These are phyloP conservation scores for Penium margaritaceum DNA, from an alignment of 139 green algal genomes.

Conservation along the genomic window DNA sequence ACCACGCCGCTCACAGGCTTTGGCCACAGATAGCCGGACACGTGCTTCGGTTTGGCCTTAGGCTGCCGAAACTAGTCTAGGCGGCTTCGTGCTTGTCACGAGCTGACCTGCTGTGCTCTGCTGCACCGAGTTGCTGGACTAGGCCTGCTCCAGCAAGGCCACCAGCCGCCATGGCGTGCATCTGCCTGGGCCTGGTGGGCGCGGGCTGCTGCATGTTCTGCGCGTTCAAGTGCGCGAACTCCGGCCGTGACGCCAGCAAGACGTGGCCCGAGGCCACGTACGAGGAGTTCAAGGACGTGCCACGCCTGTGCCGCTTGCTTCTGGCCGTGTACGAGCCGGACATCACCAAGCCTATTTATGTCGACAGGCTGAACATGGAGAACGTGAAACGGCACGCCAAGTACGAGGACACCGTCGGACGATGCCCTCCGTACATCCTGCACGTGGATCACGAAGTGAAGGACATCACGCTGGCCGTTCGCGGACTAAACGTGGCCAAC, in stretches of 20 bases:
- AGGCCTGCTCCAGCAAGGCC: too few relatives aligned
- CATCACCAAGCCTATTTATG: conserved; percentile 7
- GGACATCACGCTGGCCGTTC: conserved; percentile 16
- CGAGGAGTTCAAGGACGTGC: conserved; percentile 34
- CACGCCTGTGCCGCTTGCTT: conserved; percentile 18
- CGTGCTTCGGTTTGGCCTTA: too few relatives aligned
- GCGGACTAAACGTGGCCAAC: conserved; percentile 16
- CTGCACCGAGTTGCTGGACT: too few relatives aligned
- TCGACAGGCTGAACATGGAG: conserved; percentile 15
- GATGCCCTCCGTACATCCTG: conserved; percentile 26
- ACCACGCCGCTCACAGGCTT: too few relatives aligned
- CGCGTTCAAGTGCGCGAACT: too few relatives aligned
- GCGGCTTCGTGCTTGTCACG: too few relatives aligned
- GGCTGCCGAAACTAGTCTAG: too few relatives aligned
- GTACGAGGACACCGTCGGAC: conserved; percentile 21
- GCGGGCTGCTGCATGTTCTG: too few relatives aligned
- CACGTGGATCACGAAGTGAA: conserved; percentile 22
- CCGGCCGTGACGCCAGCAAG: conserved; percentile 17
- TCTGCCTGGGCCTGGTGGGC: too few relatives aligned
- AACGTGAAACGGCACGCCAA: not conserved
- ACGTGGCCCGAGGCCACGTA: conserved; percentile 26
- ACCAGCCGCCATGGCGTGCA: too few relatives aligned
- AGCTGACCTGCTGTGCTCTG: too few relatives aligned
- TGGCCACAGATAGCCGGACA: too few relatives aligned
- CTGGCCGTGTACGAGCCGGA: conserved; percentile 31